These are phyloP conservation scores for Dactylonectria macrodidyma DNA, from an alignment of 2,329 filamentous ascomycete species.

Conservation along the genomic window DNA sequence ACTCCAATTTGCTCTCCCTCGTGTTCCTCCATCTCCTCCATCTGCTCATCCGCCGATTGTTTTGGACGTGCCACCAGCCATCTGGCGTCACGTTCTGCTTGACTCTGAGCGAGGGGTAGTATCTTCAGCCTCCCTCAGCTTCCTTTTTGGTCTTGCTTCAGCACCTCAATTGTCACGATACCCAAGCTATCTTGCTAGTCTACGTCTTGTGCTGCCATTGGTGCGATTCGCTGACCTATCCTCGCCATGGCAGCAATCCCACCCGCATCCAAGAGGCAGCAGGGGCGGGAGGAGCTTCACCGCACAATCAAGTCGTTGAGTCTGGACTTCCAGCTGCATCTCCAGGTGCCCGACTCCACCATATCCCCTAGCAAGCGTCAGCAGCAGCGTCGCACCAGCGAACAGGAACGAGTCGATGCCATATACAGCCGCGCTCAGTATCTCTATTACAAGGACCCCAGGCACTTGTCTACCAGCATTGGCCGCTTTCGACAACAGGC, in stretches of 20 bases:
- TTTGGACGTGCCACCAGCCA: constrained; percentile 2
- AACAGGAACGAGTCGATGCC: constrained; percentile 40
- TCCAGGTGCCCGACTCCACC: constrained; percentile 41
- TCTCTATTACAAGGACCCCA: constrained; percentile 40
- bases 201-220: constrained; percentile 9
- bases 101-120: not conserved
- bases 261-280: constrained; percentile 12
- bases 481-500: constrained; percentile 45
- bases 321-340: constrained; percentile 44
- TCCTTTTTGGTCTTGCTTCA: constrained; percentile 21
- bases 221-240: not conserved
- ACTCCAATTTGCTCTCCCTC: not conserved
- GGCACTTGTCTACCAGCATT: constrained; percentile 38
- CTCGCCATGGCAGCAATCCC: constrained; percentile 36
- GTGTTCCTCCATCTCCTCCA: not conserved
- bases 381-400: constrained; percentile 37
- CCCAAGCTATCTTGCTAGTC: not conserved
- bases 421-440: constrained; percentile 44
- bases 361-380: constrained; percentile 47
- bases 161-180: not conserved
- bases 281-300: constrained; percentile 41
- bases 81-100: not conserved
- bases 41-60: constrained; percentile 5
- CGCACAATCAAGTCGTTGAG: constrained; percentile 47
- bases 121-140: constrained; percentile 11